These are phyloP conservation scores for Geotrichum ghanense DNA, from an alignment of 805 yeast genomes.

Conservation along the genomic window DNA sequence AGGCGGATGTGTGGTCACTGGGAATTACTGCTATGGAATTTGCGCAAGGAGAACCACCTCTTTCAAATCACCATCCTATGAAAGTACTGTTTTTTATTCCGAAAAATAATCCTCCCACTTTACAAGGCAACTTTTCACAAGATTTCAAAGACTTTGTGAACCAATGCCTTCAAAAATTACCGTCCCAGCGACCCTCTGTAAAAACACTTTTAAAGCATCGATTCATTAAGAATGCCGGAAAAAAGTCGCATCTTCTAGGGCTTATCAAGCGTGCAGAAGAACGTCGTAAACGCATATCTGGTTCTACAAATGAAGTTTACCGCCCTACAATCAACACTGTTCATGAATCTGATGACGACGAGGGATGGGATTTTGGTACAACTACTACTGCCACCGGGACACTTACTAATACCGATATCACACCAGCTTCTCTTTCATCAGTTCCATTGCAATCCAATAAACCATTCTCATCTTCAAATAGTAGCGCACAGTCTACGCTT, in stretches of 20 bases:
- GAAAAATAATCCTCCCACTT: constrained; percentile 35
- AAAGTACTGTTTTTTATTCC: constrained; percentile 43
- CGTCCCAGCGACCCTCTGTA: constrained; percentile 56
- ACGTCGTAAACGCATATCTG: not conserved
- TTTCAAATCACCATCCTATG: constrained; percentile 43
- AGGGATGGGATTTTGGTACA: constrained; percentile 30
- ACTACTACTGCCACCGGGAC: constrained; percentile 11
- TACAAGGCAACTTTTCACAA: constrained; percentile 28
- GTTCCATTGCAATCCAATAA: no score
- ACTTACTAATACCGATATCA: no score
- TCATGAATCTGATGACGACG: constrained; percentile 18
- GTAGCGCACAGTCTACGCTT: no score
- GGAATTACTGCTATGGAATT: constrained; percentile 72
- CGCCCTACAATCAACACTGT: constrained; percentile 11
- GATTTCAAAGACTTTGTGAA: constrained; percentile 59
- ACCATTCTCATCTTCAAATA: no score
- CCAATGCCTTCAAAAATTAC: constrained; percentile 61
- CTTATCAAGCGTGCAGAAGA: constrained; percentile 32
- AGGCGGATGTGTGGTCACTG: constrained; percentile 71
- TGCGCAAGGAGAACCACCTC: constrained; percentile 63
- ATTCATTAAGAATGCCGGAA: constrained; percentile 38
- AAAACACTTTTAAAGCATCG: constrained; percentile 48
- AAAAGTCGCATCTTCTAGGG: constrained; percentile 25
- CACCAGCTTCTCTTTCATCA: constrained; percentile 1
- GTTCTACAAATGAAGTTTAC: constrained; percentile 7